Conservation (phyloP, 2,329 filamentous ascomycete genomes). For the Fusarium nematophilum region DNA sequence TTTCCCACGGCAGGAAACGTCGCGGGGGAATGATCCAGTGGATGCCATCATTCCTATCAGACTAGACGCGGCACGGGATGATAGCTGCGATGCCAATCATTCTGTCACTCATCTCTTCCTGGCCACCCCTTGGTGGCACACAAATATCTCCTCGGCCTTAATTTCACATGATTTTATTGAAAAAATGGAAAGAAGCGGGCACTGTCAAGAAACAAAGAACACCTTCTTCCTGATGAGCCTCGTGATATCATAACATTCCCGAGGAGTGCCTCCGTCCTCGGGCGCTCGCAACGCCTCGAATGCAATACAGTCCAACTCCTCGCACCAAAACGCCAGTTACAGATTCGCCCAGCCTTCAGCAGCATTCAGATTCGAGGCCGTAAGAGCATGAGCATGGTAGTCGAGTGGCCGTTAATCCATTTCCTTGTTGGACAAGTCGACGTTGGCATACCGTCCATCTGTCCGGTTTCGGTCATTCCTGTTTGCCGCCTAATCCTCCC, state of each 20-base stretch:
- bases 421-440: conserved; percentile 31
- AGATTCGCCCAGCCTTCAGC: conserved; percentile 21
- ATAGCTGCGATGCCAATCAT: background rate
- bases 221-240: conserved; percentile 41
- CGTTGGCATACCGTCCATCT: conserved; percentile 37
- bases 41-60: conserved; percentile 22
- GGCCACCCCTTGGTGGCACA: background rate
- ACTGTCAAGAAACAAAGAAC: conserved; percentile 35
- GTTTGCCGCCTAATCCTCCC: conserved; percentile 77
- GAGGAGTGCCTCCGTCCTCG: conserved; percentile 30
- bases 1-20: background rate
- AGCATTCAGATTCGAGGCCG: conserved; percentile 1
- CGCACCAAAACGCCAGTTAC: conserved; percentile 48
- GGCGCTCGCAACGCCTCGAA: conserved; percentile 44
- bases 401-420: conserved; percentile 26
- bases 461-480: conserved; percentile 10
- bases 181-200: conserved; percentile 9
- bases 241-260: conserved; percentile 42
- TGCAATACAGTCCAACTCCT: conserved; percentile 48
- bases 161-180: background rate
- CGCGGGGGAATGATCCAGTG: conserved; percentile 1
- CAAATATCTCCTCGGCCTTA: background rate
- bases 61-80: background rate
- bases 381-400: conserved; percentile 16
- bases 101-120: background rate